Percentiles rank a stretch among this genome's conserved stretches.
phyloP scores from a whole-genome alignment of 345 rosid species.

The Hevea brasiliensis region DNA sequence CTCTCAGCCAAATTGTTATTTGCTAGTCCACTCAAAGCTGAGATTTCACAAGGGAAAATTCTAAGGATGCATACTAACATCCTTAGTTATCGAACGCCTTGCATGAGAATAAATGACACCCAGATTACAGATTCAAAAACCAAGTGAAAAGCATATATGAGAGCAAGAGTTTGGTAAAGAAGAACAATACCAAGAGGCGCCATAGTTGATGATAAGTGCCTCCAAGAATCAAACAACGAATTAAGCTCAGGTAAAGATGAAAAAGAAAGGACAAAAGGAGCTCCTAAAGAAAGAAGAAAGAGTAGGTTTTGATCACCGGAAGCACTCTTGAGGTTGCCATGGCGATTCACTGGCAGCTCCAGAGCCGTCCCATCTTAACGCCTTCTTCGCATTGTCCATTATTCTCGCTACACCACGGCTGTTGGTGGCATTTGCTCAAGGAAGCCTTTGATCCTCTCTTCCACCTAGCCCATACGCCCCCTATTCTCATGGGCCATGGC shows the following conservation, averaged over 20 bases:
- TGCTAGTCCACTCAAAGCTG: too few relatives aligned
- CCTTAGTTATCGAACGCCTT: constrained; percentile 43
- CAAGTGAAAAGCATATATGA: background rate
- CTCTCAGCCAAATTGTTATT: too few relatives aligned
- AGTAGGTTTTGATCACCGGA: constrained; percentile 43
- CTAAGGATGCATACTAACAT: background rate
- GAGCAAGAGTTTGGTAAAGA: background rate
- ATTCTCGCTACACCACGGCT: too few relatives aligned
- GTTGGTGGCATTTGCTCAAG: too few relatives aligned
- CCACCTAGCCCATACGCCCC: too few relatives aligned
- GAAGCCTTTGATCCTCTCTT: too few relatives aligned
- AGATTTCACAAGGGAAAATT: too few relatives aligned
- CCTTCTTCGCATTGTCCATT: constrained; percentile 21
- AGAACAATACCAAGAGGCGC: constrained; percentile 53
- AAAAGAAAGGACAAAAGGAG: background rate
- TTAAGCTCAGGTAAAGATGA: background rate
- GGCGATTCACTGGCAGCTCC: constrained; percentile 38
- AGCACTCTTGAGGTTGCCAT: constrained; percentile 51
- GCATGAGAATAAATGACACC: constrained; percentile 14
- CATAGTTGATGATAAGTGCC: constrained; percentile 63
- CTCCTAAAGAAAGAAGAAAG: background rate
- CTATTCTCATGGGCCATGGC: too few relatives aligned
- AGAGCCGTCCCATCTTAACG: constrained; percentile 32
- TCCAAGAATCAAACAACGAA: constrained; percentile 18
- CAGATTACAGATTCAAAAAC: background rate